Conservation (phyloP, 176 grass and related monocot genomes). For the Musa schizocarpa region DNA sequence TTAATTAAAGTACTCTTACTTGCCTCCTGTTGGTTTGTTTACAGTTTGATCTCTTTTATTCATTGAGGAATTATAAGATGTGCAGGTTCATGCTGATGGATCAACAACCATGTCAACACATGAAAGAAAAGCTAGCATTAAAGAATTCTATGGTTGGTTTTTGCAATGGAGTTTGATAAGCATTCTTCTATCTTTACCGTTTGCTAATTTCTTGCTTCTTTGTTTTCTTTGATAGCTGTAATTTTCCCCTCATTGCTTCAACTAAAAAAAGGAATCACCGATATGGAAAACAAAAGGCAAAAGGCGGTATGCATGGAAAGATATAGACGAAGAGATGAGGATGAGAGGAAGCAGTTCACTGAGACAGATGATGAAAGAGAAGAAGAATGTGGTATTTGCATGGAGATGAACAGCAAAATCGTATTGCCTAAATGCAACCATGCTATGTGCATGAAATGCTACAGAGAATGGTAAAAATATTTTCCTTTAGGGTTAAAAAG, state of each 20-base stretch:
- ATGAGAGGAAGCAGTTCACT: slow-evolving; percentile 45
- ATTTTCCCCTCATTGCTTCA: slow-evolving; percentile 85
- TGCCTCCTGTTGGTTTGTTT: not conserved
- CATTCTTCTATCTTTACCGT: not conserved
- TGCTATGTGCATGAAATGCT: slow-evolving; percentile 92
- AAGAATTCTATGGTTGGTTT: slow-evolving; percentile 72
- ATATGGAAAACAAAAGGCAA: slow-evolving; percentile 69
- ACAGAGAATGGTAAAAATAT: slow-evolving; percentile 67
- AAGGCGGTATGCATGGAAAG: slow-evolving; percentile 63
- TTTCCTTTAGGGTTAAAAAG: slow-evolving; percentile 4
- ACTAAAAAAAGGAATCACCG: slow-evolving; percentile 66
- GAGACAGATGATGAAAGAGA: slow-evolving; percentile 82
- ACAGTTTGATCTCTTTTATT: slow-evolving; percentile 21
- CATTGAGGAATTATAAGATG: slow-evolving; percentile 2
- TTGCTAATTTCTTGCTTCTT: slow-evolving; percentile 23
- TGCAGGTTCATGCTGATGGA: slow-evolving; percentile 83
- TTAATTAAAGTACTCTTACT: not conserved
- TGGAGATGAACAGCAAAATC: slow-evolving; percentile 70
- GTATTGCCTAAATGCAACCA: slow-evolving; percentile 82
- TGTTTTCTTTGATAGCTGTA: slow-evolving; percentile 47
- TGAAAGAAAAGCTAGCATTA: slow-evolving; percentile 87
- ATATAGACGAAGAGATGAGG: slow-evolving; percentile 56
- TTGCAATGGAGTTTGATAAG: not conserved
- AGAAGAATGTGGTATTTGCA: slow-evolving; percentile 95
- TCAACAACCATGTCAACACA: slow-evolving; percentile 86